Evolutionary conservation across 2,329 filamentous ascomycete species (phyloP).

Genomic region (Thelonectria olida): DNA sequence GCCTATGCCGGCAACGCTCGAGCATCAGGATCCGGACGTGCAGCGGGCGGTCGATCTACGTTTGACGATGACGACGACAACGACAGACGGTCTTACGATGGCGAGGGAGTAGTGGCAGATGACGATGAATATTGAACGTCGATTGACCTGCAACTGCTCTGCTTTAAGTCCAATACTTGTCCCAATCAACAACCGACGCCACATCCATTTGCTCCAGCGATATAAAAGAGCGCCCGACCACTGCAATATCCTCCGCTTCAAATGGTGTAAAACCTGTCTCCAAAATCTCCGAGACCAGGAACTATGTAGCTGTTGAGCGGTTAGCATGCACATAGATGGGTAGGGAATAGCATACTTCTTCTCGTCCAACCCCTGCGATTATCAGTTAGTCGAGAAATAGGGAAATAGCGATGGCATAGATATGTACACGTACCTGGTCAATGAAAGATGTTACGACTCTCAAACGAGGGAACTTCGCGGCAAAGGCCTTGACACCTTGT

Average conservation of each 20-base stretch:
- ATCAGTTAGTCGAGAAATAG: slow-evolving; percentile 28
- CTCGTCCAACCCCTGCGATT: slow-evolving; percentile 80
- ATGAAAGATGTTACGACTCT: slow-evolving; percentile 96
- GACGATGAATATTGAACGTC: slow-evolving; percentile 64
- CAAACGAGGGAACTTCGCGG: slow-evolving; percentile 86
- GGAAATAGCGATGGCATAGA: neutral
- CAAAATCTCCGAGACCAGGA: slow-evolving; percentile 93
- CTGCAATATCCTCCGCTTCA: slow-evolving; percentile 49
- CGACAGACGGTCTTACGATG: slow-evolving; percentile 61
- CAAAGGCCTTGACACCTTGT: slow-evolving; percentile 89
- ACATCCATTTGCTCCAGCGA: slow-evolving; percentile 21
- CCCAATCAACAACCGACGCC: slow-evolving; percentile 25
- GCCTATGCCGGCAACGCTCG: slow-evolving; percentile 42
- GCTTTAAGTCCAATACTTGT: slow-evolving; percentile 33
- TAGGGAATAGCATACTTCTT: slow-evolving; percentile 76
- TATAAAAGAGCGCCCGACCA: slow-evolving; percentile 21
- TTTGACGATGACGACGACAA: slow-evolving; percentile 60
- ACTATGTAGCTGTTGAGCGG: slow-evolving; percentile 81
- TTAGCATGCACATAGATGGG: slow-evolving; percentile 45
- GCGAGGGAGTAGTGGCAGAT: slow-evolving; percentile 61
- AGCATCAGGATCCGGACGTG: slow-evolving; percentile 35
- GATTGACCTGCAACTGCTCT: slow-evolving; percentile 30
- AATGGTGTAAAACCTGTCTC: slow-evolving; percentile 94
- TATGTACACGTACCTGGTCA: slow-evolving; percentile 70
- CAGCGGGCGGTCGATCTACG: slow-evolving; percentile 36